These are phyloP conservation scores for Margaritispora aquatica DNA, from an alignment of 495 filamentous ascomycete genomes.

Conservation along the genomic window DNA sequence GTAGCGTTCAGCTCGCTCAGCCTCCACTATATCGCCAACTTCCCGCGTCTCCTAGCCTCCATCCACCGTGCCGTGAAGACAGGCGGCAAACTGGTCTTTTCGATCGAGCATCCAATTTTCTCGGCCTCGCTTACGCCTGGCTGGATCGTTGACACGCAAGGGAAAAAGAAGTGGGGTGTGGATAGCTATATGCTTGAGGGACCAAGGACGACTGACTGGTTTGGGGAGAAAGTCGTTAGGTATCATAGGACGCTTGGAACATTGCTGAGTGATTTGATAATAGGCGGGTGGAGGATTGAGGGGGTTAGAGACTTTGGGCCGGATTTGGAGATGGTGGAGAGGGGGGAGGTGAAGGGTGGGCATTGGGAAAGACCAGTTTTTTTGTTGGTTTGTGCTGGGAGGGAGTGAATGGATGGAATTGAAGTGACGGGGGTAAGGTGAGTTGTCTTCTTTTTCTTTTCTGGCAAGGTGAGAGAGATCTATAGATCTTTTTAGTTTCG, in stretches of 20 bases:
- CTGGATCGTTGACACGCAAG: conserved; percentile 21
- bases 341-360: background rate
- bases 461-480: no score
- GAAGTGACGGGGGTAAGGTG: background rate
- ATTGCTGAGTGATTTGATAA: background rate
- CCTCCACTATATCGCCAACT: conserved; percentile 30
- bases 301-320: background rate
- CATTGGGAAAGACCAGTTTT: background rate
- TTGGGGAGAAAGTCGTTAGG: conserved; percentile 29
- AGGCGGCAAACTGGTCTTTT: conserved; percentile 29
- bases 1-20: conserved; percentile 31
- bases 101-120: conserved; percentile 33
- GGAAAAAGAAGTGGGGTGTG: conserved; percentile 27
- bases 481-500: no score
- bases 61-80: conserved; percentile 25
- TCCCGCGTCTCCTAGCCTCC: conserved; percentile 23
- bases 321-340: background rate
- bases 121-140: conserved; percentile 28
- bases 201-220: conserved; percentile 18
- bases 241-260: conserved; percentile 28
- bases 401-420: background rate
- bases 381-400: background rate
- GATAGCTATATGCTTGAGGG: conserved; percentile 32
- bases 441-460: background rate
- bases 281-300: background rate